These are phyloP conservation scores for Candida tunisiensis DNA, from an alignment of 1,139 yeast genomes.

Conservation along the genomic window DNA sequence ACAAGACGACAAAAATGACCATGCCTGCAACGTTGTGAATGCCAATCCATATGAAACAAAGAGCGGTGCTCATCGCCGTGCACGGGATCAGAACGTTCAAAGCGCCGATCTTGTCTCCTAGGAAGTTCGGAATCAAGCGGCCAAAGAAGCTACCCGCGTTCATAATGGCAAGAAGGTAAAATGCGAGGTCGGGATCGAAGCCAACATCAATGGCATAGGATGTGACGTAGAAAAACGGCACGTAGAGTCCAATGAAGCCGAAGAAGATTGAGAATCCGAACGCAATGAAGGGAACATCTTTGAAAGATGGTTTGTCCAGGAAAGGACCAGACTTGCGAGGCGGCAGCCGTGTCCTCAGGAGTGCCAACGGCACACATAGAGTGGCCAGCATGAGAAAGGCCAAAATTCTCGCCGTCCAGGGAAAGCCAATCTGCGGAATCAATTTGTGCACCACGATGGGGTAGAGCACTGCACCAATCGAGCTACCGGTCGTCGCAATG, in stretches of 20 bases:
- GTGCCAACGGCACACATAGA: slow-evolving; percentile 8
- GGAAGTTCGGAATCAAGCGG: slow-evolving; percentile 30
- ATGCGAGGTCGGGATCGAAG: slow-evolving; percentile 8
- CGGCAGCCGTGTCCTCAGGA: slow-evolving; percentile 13
- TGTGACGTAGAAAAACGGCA: slow-evolving; percentile 20
- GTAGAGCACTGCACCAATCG: slow-evolving; percentile 45
- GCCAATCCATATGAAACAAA: slow-evolving; percentile 23
- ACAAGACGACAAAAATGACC: slow-evolving; percentile 20
- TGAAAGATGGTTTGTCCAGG: slow-evolving; percentile 14
- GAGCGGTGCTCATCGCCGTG: slow-evolving; percentile 7
- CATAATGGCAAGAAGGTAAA: slow-evolving; percentile 29
- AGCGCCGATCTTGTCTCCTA: slow-evolving; percentile 31
- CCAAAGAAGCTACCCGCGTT: slow-evolving; percentile 34
- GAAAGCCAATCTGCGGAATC: slow-evolving; percentile 26
- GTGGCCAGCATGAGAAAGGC: slow-evolving; percentile 22
- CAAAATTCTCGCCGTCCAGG: slow-evolving; percentile 33
- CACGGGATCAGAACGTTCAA: slow-evolving; percentile 24
- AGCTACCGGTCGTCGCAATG: slow-evolving; percentile 41
- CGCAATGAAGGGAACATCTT: slow-evolving; percentile 14
- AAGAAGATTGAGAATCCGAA: slow-evolving; percentile 14
- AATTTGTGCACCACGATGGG: slow-evolving; percentile 26
- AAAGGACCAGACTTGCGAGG: slow-evolving; percentile 14
- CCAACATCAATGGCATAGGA: slow-evolving; percentile 12
- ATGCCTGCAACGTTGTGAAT: slow-evolving; percentile 11
- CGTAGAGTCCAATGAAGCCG: slow-evolving; percentile 18